Conservation (phyloP, 1,284 basidiomycete genomes). For the Fomes fomentarius region DNA sequence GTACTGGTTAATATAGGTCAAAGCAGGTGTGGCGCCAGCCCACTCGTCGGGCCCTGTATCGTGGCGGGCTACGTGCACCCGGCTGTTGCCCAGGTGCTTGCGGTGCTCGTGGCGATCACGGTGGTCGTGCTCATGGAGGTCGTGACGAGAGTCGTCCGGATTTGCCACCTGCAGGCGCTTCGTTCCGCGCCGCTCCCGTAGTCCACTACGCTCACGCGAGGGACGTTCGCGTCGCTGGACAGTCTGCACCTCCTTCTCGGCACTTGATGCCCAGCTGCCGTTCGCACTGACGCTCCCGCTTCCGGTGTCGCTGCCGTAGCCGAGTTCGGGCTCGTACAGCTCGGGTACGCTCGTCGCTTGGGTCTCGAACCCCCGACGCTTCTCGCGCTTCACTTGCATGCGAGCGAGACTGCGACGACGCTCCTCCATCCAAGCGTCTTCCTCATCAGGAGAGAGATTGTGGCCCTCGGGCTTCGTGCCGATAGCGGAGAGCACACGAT, state of each 20-base stretch:
- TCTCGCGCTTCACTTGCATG: slow-evolving; percentile 30
- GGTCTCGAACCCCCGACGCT: slow-evolving; percentile 20
- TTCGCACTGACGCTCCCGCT: slow-evolving; percentile 23
- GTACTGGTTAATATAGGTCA: slow-evolving; percentile 13
- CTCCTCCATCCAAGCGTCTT: slow-evolving; percentile 32
- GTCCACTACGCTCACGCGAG: not conserved
- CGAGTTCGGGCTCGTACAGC: slow-evolving; percentile 22
- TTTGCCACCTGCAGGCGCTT: slow-evolving; percentile 18
- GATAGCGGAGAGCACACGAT: slow-evolving; percentile 16
- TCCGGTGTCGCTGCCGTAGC: slow-evolving; percentile 25
- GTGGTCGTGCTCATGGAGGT: slow-evolving; percentile 5
- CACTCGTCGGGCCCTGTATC: slow-evolving; percentile 5
- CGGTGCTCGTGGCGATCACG: slow-evolving; percentile 11
- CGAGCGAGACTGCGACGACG: slow-evolving; percentile 28
- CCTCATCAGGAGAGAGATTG: slow-evolving; percentile 23
- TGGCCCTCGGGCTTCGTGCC: slow-evolving; percentile 10
- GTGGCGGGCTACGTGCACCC: slow-evolving; percentile 11
- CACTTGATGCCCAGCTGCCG: slow-evolving; percentile 26
- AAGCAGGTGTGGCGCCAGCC: slow-evolving; percentile 5
- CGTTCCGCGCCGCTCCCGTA: slow-evolving; percentile 6
- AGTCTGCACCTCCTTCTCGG: slow-evolving; percentile 14
- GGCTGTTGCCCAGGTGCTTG: not conserved
- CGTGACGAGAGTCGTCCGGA: slow-evolving; percentile 14
- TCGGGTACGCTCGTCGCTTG: slow-evolving; percentile 1
- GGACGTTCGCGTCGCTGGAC: not conserved